Base-by-base conservation (phyloP, 805 yeast genomes). In the Wickerhamiella dianesei region DNA sequence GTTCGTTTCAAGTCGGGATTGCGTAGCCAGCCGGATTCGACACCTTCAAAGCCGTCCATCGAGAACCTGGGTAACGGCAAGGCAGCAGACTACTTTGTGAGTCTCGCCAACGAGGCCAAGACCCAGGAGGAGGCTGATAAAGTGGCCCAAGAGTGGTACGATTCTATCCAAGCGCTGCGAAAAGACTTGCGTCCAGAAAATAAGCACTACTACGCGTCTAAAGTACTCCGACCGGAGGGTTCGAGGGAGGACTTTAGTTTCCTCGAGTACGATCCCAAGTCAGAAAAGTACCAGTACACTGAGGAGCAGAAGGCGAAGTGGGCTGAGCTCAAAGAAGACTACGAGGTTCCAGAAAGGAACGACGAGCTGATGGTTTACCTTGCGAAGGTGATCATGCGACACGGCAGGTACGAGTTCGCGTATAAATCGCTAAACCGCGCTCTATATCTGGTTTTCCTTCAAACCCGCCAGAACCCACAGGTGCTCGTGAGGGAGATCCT, bases 301-400 rank as follows among this genome's bases (percentile, higher is more conserved):
- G 72, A 67, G 35, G 79, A 74, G 55, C 96, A 88, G 63, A 46
- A 74, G 20, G 72, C 67, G 3, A 77, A 85, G 61, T 69, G 69
- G 40, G 76, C 72, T 47, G 62, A 60, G 12, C 65, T 80, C 44
- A 25, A 6, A 6, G 66, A 71, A 49, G 68, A 63, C 37, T 66
- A 68, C 50, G 73, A 76, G 12, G 66, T 85, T 25, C 94, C 95
- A 21, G 58, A 68, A 21, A 69, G 71, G 53, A 65, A 67, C 41
- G 92, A 86, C 56, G 81, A 83, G n/a, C 75, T 79, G 18, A 69
- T 88, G 43, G 79, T 79, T 44, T 80, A 82, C 56, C 76, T 92
- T 59, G 80, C 84, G 46, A 87, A 87, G 61, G 72, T 87, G 68
- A 78, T 92, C 51, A 92, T 92, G 97, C 78, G 84, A 60, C 80